Percentiles rank a stretch among this genome's conserved stretches.
Evolutionary conservation across 352 stramenopile genomes (phyloP).

Genomic region (Globisporangium apiculatum): DNA sequence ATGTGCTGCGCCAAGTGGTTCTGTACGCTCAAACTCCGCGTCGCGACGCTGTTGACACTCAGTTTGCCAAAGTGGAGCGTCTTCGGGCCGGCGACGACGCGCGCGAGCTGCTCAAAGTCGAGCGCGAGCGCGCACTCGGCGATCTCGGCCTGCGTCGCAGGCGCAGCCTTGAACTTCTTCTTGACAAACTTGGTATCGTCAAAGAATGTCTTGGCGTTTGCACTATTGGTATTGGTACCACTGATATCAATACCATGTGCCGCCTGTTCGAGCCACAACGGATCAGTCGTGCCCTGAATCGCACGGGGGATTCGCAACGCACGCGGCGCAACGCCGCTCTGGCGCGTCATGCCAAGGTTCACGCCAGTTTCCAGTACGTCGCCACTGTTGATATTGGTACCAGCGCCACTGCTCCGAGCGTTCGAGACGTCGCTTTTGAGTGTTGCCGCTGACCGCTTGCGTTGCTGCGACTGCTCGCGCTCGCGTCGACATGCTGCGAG

Average conservation of each 20-base stretch:
- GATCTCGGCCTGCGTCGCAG: slow-evolving; percentile 87
- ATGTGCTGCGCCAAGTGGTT: slow-evolving; percentile 86
- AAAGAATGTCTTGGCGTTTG: slow-evolving; percentile 37
- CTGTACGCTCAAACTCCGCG: slow-evolving; percentile 79
- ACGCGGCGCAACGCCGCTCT: slow-evolving; percentile 42
- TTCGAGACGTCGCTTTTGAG: slow-evolving; percentile 47
- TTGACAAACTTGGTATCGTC: slow-evolving; percentile 89
- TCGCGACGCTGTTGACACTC: slow-evolving; percentile 76
- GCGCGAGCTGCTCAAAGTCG: slow-evolving; percentile 71
- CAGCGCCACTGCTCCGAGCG: slow-evolving; percentile 22
- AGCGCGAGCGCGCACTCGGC: slow-evolving; percentile 73
- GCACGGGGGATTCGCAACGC: slow-evolving; percentile 36
- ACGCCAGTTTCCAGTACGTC: slow-evolving; percentile 30
- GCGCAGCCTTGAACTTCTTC: slow-evolving; percentile 88
- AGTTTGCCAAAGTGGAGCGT: slow-evolving; percentile 90
- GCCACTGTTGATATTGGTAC: slow-evolving; percentile 23
- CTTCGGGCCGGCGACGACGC: slow-evolving; percentile 58
- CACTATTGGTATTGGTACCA: slow-evolving; percentile 6
- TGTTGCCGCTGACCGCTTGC: slow-evolving; percentile 15
- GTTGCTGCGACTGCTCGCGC: slow-evolving; percentile 26
- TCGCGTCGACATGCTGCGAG: slow-evolving; percentile 33
- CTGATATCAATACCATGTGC: background rate
- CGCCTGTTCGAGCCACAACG: slow-evolving; percentile 51
- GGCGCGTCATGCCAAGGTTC: slow-evolving; percentile 48
- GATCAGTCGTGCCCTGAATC: slow-evolving; percentile 29